Evolutionary conservation across 176 grass and related monocot species (phyloP), one percentile per base, ranked within the genome.

Genomic region (Poa annua): DNA sequence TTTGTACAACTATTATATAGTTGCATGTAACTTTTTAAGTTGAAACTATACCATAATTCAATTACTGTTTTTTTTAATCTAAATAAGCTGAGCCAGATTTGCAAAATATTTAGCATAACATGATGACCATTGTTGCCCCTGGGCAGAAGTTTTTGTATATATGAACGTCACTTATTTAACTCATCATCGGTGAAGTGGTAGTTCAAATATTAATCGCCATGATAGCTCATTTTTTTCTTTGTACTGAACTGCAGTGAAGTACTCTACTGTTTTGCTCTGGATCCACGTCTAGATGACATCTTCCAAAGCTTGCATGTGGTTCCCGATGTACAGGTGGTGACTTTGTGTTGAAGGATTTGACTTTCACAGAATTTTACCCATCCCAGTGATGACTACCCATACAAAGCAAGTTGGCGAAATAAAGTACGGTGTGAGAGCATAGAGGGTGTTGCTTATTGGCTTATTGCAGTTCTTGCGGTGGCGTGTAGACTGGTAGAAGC

Each of bases 271-370:
- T 90, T 69, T 60, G 80, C 80, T 60, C 60, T 83, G 75, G 74
- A 87, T 79, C 69, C 68, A 74, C 26, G 60, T 33, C 49, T 61
- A 83, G 75, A 50, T 84, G 76, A 69, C 65, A 42, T 74, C 80
- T 86, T 66, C 74, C 29, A 74, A 80, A 80, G 49, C 33, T 62
- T 83, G 84, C 68, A 17, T 52, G 66, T 36, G 80, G 42, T 75
- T 67, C 84, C 68, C 20, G 39, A 76, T 90, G 84, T 87, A 87
- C 76, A 90, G 88, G 41, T 79, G 66, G 79, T 86, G 79, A 90
- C 74, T 86, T 61, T 62, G 84, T 80, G 51, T 80, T 57, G 88
- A 86, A 83, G 48, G 67, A 74, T 83, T 83, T 86, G 80, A 74
- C 84, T 50, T 66, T 17, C 24, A 73, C 75, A 83, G 38, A 66